A percentile compares a stretch with the other conserved stretches of the same genome.
These are phyloP conservation scores for Asclepias syriaca DNA, from an alignment of 257 asterid genomes.

Conservation along the genomic window DNA sequence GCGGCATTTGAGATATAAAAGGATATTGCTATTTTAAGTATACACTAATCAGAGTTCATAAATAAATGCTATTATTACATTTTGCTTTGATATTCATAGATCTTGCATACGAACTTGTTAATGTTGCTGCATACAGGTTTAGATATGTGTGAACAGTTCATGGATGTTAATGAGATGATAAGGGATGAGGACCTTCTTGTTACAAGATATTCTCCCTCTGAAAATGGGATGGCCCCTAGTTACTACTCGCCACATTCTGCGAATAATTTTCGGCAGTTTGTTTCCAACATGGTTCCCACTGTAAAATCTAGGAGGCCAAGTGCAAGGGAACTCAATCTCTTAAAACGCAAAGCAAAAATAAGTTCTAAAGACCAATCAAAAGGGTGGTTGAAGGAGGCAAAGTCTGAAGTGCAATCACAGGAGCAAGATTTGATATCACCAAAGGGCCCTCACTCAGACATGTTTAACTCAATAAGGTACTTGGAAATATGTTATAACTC, in stretches of 20 bases:
- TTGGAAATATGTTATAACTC: conserved; percentile 5
- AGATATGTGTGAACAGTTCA: conserved; percentile 92
- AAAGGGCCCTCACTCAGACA: conserved; percentile 48
- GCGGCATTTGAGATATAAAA: neutral
- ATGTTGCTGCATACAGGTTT: conserved; percentile 52
- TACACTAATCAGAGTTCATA: neutral
- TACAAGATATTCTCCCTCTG: conserved; percentile 55
- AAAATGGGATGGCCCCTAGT: conserved; percentile 59
- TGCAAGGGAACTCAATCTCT: conserved; percentile 93
- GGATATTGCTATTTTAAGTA: neutral
- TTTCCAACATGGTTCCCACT: conserved; percentile 76
- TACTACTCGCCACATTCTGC: conserved; percentile 60
- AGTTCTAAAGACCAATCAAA: conserved; percentile 83
- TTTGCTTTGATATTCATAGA: neutral
- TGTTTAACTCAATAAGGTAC: conserved; percentile 75
- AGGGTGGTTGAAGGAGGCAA: conserved; percentile 81
- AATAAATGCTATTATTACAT: neutral
- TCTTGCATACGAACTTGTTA: conserved; percentile 19
- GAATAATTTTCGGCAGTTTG: conserved; percentile 63
- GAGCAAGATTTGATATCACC: conserved; percentile 71
- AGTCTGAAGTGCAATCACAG: conserved; percentile 61
- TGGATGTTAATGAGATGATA: conserved; percentile 95
- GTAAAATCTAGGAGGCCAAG: conserved; percentile 91
- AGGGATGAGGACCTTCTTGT: conserved; percentile 89
- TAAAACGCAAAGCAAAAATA: conserved; percentile 89